These are phyloP conservation scores for Nemophila menziesii DNA, from an alignment of 257 asterid genomes.

Conservation along the genomic window DNA sequence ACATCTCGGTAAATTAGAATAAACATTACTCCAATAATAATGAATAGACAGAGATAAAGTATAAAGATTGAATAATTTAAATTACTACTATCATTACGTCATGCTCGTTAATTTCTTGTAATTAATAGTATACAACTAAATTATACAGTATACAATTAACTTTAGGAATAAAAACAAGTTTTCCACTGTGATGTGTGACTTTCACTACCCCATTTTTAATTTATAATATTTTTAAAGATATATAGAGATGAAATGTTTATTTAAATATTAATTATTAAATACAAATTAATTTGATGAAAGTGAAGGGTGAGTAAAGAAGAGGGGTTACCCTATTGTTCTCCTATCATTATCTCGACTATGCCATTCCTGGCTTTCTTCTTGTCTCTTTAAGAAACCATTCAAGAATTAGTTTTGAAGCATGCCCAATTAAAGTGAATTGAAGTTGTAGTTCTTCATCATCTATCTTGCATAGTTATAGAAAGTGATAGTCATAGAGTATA, in stretches of 20 bases:
- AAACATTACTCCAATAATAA: too few relatives aligned
- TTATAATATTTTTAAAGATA: neutral
- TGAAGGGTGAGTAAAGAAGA: conserved; percentile 38
- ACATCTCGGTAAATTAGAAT: too few relatives aligned
- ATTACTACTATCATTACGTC: too few relatives aligned
- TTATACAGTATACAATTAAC: neutral
- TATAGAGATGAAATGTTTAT: conserved; percentile 19
- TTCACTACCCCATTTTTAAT: conserved; percentile 27
- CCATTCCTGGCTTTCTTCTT: conserved; percentile 28
- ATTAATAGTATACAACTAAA: too few relatives aligned
- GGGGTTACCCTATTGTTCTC: conserved; percentile 36
- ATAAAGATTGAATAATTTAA: too few relatives aligned
- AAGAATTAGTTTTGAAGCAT: conserved; percentile 15
- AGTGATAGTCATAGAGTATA: too few relatives aligned
- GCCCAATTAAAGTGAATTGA: too few relatives aligned
- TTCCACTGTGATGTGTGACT: conserved; percentile 12
- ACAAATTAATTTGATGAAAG: conserved; percentile 54
- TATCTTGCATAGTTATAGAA: too few relatives aligned
- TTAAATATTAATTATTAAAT: conserved; percentile 18
- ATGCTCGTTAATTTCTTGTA: too few relatives aligned
- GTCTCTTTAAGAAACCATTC: conserved; percentile 30
- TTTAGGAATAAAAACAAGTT: neutral
- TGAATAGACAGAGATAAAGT: too few relatives aligned
- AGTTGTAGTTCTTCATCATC: too few relatives aligned
- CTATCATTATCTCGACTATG: conserved; percentile 45